phyloP scores from a whole-genome alignment of 1,284 basidiomycete species.

The Ganoderma boninense region DNA sequence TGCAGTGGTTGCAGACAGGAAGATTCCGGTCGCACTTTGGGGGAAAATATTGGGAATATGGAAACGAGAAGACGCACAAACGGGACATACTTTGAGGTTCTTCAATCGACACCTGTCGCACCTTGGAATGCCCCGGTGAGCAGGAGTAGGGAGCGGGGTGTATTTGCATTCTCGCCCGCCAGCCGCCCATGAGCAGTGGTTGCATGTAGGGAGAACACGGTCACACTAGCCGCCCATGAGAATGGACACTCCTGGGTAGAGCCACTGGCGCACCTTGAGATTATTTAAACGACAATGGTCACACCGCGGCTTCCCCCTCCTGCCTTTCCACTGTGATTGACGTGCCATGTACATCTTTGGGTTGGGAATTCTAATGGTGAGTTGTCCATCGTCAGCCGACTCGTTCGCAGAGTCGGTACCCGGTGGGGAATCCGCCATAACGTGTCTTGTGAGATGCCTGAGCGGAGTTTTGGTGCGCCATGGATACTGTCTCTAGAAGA shows the following conservation, averaged over 20 bases:
- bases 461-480: not conserved
- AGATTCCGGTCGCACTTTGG: constrained; percentile 71
- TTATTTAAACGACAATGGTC: constrained; percentile 76
- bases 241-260: not conserved
- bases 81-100: constrained; percentile 66
- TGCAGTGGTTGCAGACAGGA: constrained; percentile 73
- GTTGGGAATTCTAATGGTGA: constrained; percentile 66
- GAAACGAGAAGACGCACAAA: not conserved
- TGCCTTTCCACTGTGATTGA: constrained; percentile 76
- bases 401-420: constrained; percentile 55
- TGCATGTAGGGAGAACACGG: constrained; percentile 73
- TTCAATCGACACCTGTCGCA: constrained; percentile 71
- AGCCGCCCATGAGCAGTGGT: constrained; percentile 72
- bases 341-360: constrained; percentile 49
- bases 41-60: constrained; percentile 17
- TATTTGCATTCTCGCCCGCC: constrained; percentile 68
- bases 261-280: constrained; percentile 59
- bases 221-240: constrained; percentile 59
- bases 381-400: constrained; percentile 62
- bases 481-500: not conserved
- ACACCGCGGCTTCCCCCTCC: constrained; percentile 74
- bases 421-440: constrained; percentile 47
- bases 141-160: constrained; percentile 75
- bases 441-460: not conserved
- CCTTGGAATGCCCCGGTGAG: constrained; percentile 76